Percentiles rank a stretch among this genome's conserved stretches.
These are phyloP conservation scores for Fusarium sp. DNA, from an alignment of 2,329 filamentous ascomycete genomes.

Conservation along the genomic window DNA sequence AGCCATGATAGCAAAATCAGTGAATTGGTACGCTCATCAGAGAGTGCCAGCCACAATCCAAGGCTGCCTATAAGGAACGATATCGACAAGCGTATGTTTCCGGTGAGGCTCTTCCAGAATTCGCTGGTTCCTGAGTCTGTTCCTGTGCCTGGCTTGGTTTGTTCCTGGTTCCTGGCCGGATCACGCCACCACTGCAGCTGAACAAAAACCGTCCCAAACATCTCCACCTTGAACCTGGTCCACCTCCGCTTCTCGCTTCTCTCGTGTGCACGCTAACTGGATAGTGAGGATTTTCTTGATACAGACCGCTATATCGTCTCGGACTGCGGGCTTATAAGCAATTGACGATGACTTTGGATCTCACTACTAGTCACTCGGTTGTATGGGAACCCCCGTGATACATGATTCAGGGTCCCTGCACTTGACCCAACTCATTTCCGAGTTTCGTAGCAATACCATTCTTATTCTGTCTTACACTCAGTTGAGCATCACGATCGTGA, in stretches of 20 bases:
- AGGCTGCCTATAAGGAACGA: not conserved
- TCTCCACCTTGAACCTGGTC: conserved; percentile 32
- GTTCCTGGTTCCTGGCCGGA: conserved; percentile 40
- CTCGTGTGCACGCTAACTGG: not conserved
- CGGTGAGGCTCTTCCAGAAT: conserved; percentile 19
- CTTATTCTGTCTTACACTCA: not conserved
- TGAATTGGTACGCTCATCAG: not conserved
- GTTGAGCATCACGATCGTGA: not conserved
- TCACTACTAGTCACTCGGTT: conserved; percentile 10
- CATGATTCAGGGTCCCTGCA: conserved; percentile 3
- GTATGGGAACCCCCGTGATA: not conserved
- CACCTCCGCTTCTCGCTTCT: conserved; percentile 3
- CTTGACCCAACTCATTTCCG: not conserved
- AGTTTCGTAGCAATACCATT: not conserved
- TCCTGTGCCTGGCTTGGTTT: conserved; percentile 20
- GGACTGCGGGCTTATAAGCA: not conserved
- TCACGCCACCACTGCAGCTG: conserved; percentile 32
- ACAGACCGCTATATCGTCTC: conserved; percentile 26
- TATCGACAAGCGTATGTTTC: not conserved
- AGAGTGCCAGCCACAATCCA: not conserved
- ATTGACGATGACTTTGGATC: not conserved
- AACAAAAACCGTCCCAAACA: conserved; percentile 12
- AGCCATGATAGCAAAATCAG: not conserved
- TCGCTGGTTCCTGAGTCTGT: conserved; percentile 4
- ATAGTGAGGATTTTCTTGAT: conserved; percentile 10